Evolutionary conservation across 2,329 filamentous ascomycete genomes (phyloP).

Genomic region (Penicillium rolfsii): DNA sequence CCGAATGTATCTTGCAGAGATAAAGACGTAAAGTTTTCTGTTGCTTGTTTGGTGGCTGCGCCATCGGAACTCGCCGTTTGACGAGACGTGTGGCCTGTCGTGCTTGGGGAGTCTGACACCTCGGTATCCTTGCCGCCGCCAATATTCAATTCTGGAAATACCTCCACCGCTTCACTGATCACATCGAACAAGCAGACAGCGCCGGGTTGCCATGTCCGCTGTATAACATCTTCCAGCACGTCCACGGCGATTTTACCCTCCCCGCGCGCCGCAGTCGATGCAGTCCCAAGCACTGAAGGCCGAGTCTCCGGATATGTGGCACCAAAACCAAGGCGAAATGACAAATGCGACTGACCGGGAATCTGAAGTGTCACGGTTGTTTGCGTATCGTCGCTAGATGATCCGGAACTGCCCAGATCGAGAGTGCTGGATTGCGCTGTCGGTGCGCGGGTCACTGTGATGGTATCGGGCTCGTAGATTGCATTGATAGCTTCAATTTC

Average conservation of each 20-base stretch:
- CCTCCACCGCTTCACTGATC: slow-evolving; percentile 66
- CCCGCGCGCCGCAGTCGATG: slow-evolving; percentile 73
- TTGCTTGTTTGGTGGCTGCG: not conserved
- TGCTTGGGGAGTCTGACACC: slow-evolving; percentile 3
- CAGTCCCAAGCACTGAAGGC: slow-evolving; percentile 74
- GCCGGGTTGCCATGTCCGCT: slow-evolving; percentile 69
- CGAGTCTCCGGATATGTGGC: slow-evolving; percentile 72
- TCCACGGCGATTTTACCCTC: slow-evolving; percentile 72
- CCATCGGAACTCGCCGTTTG: slow-evolving; percentile 5
- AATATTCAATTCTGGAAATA: slow-evolving; percentile 60
- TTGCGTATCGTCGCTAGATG: slow-evolving; percentile 29
- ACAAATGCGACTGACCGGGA: slow-evolving; percentile 58
- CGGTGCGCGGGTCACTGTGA: slow-evolving; percentile 48
- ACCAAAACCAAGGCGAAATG: slow-evolving; percentile 67
- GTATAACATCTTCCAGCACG: slow-evolving; percentile 68
- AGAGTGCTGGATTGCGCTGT: slow-evolving; percentile 31
- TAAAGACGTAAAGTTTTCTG: slow-evolving; percentile 32
- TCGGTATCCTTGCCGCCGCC: slow-evolving; percentile 27
- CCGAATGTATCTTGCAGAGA: slow-evolving; percentile 36
- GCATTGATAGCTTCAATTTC: slow-evolving; percentile 54
- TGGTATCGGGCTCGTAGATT: slow-evolving; percentile 68
- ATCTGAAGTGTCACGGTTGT: slow-evolving; percentile 65
- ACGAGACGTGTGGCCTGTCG: slow-evolving; percentile 11
- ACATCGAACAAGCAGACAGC: slow-evolving; percentile 88
- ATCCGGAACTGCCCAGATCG: slow-evolving; percentile 31